Conservation (phyloP, 169 alveolate species). For the Cryptosporidium ubiquitum region DNA sequence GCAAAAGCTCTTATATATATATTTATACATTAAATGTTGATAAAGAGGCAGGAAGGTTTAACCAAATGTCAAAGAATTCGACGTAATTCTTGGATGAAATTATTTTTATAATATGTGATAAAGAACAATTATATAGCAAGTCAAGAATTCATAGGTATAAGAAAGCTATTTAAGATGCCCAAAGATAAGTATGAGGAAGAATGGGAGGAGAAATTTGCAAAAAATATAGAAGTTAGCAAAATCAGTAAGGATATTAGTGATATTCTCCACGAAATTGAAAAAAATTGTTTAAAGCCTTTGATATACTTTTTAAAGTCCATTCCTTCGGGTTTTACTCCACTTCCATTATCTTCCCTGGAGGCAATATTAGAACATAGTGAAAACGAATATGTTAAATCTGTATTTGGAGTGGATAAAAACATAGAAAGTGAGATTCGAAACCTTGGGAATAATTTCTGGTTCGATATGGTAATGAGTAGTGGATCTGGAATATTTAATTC, state of each 20-base stretch:
- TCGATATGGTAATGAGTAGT: background rate
- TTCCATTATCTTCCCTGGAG: background rate
- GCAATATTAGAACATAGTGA: conserved; percentile 17
- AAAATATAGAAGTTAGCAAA: background rate
- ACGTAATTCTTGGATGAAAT: background rate
- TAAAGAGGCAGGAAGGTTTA: background rate
- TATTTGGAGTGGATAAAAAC: background rate
- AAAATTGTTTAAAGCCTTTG: conserved; percentile 35
- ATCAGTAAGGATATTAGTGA: background rate
- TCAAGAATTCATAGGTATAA: too few species aligned
- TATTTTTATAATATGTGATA: too few species aligned
- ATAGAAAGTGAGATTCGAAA: conserved; percentile 17
- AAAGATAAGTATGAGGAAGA: background rate
- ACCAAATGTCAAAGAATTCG: background rate
- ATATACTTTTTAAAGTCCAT: conserved; percentile 56
- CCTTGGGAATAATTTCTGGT: conserved; percentile 8
- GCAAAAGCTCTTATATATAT: background rate
- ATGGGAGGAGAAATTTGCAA: background rate
- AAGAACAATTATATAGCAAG: too few species aligned
- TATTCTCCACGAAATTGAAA: conserved; percentile 22
- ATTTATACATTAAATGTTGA: background rate
- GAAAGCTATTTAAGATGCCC: background rate
- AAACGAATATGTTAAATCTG: conserved; percentile 1
- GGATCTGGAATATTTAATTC: background rate
- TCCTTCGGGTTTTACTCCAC: conserved; percentile 63